Evolutionary conservation across 805 yeast species (phyloP).

Genomic region (Wickerhamomyces subpelliculosus): DNA sequence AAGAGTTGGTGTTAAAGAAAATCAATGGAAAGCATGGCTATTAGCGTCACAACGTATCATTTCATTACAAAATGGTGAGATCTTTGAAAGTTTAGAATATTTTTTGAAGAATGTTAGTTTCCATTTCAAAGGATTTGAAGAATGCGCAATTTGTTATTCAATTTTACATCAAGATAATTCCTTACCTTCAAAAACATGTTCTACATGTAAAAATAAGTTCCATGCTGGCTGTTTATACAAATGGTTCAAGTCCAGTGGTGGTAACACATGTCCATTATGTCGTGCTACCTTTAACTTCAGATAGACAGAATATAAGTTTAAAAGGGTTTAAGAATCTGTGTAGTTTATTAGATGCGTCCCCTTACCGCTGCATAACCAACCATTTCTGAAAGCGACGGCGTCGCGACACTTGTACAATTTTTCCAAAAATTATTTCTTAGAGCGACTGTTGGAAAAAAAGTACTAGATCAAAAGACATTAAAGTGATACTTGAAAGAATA

Average conservation of each 20-base stretch:
- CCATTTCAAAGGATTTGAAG: slow-evolving; percentile 91
- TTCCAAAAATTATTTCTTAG: no score
- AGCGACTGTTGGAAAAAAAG: no score
- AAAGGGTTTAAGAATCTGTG: background rate
- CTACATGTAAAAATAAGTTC: slow-evolving; percentile 88
- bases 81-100: slow-evolving; percentile 33
- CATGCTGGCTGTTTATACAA: slow-evolving; percentile 94
- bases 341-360: background rate
- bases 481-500: no score
- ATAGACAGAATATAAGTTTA: background rate
- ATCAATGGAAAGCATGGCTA: slow-evolving; percentile 93
- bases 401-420: no score
- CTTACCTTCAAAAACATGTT: slow-evolving; percentile 81
- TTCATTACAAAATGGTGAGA: slow-evolving; percentile 64
- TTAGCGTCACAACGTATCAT: slow-evolving; percentile 83
- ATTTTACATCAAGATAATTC: slow-evolving; percentile 82
- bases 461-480: no score
- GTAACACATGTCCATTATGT: slow-evolving; percentile 92
- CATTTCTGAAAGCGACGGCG: no score
- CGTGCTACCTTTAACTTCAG: slow-evolving; percentile 55
- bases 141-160: slow-evolving; percentile 95
- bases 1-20: slow-evolving; percentile 83
- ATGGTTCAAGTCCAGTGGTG: slow-evolving; percentile 94
- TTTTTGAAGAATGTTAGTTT: slow-evolving; percentile 60
- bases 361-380: no score